A percentile compares a stretch with the other conserved stretches of the same genome.
Evolutionary conservation across 1,284 basidiomycete species (phyloP).

Genomic region (Cryptococcus wingfieldii): DNA sequence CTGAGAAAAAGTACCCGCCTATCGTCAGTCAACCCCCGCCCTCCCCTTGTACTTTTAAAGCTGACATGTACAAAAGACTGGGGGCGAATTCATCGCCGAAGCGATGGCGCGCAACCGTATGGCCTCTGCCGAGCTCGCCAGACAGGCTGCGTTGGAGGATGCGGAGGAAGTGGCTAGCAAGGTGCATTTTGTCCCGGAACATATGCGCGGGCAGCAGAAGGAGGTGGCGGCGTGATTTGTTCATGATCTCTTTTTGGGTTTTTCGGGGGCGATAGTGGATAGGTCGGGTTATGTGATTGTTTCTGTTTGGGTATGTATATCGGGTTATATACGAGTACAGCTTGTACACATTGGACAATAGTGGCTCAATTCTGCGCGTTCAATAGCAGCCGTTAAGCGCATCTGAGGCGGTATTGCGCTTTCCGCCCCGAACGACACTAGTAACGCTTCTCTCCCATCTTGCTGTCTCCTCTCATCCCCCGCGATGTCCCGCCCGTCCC

Average conservation of each 20-base stretch:
- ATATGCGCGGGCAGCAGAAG: constrained; percentile 10
- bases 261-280: too few relatives aligned
- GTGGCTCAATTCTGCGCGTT: too few relatives aligned
- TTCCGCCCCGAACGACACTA: too few relatives aligned
- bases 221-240: too few relatives aligned
- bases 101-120: constrained; percentile 31
- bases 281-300: too few relatives aligned
- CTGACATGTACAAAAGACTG: constrained; percentile 16
- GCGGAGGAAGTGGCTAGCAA: constrained; percentile 16
- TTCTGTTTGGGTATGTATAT: too few relatives aligned
- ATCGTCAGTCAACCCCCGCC: constrained; percentile 19
- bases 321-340: too few relatives aligned
- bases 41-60: background rate
- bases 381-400: too few relatives aligned
- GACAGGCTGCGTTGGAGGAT: constrained; percentile 12
- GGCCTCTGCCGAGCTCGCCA: constrained; percentile 31
- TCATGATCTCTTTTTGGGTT: too few relatives aligned
- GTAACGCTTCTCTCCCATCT: background rate
- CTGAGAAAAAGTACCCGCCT: constrained; percentile 28
- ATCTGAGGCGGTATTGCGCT: too few relatives aligned
- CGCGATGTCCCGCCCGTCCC: constrained; percentile 43
- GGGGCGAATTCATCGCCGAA: constrained; percentile 29
- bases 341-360: too few relatives aligned
- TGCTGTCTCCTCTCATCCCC: background rate
- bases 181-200: constrained; percentile 31